These are phyloP conservation scores for Botrytis cinerea DNA, from an alignment of 2,329 filamentous ascomycete genomes.

Conservation along the genomic window DNA sequence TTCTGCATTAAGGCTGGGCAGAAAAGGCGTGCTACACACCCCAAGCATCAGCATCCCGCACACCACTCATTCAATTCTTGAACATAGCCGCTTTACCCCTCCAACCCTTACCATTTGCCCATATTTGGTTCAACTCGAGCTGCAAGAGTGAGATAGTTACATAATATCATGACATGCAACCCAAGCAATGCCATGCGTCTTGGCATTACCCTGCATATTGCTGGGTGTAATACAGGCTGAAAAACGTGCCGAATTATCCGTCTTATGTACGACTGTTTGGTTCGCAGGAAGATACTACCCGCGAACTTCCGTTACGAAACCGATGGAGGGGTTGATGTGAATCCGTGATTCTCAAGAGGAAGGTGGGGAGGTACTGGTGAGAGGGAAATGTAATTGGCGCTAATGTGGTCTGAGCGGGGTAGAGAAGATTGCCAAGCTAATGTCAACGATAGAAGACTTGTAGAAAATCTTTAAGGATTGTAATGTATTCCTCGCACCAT, in stretches of 20 bases:
- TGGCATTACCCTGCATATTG: neutral
- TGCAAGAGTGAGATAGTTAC: neutral
- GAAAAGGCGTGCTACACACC: neutral
- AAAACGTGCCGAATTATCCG: conserved; percentile 10
- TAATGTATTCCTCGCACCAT: neutral
- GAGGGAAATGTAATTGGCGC: neutral
- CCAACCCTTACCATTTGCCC: neutral
- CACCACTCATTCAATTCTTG: neutral
- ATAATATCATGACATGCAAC: neutral
- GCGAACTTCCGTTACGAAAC: too few species aligned
- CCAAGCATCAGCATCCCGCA: neutral
- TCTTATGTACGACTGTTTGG: neutral
- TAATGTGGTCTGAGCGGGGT: neutral
- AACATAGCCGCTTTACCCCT: neutral
- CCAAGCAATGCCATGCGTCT: conserved; percentile 8
- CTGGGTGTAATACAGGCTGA: neutral
- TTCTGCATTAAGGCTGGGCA: neutral
- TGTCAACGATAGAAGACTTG: neutral
- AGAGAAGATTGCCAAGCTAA: neutral
- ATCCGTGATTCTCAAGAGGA: neutral
- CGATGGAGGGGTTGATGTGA: neutral
- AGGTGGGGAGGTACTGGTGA: neutral
- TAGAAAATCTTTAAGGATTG: neutral
- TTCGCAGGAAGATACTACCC: neutral
- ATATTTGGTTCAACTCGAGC: neutral